These are phyloP conservation scores for Glycine tomentella DNA, from an alignment of 306 rosid species.

Conservation along the genomic window DNA sequence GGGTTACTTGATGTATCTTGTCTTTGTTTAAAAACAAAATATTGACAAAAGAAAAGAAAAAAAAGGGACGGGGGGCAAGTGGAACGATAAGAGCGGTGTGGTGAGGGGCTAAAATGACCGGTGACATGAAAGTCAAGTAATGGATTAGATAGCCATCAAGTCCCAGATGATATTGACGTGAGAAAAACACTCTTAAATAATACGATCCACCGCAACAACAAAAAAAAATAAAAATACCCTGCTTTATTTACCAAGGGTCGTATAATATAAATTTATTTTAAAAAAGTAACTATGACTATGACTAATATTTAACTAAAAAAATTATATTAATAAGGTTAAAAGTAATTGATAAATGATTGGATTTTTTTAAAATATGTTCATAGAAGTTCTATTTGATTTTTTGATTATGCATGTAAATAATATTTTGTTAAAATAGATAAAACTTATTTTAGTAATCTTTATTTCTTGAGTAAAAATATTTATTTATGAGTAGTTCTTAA, in stretches of 20 bases:
- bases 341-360: too few relatives aligned
- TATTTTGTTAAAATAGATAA: too few relatives aligned
- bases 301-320: background rate
- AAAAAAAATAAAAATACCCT: background rate
- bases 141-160: conserved; percentile 40
- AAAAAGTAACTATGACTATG: background rate
- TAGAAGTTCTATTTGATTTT: too few relatives aligned
- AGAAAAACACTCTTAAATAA: conserved; percentile 14
- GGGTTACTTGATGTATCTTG: background rate
- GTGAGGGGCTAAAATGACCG: conserved; percentile 32
- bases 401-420: too few relatives aligned
- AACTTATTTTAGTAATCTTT: too few relatives aligned
- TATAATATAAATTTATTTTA: background rate
- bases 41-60: background rate
- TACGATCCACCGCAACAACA: background rate
- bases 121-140: conserved; percentile 43
- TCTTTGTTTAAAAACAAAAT: conserved; percentile 24
- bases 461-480: too few relatives aligned
- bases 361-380: too few relatives aligned
- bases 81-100: conserved; percentile 41
- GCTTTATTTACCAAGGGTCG: background rate
- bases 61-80: background rate
- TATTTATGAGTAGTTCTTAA: too few relatives aligned
- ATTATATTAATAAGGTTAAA: too few relatives aligned
- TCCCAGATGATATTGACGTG: conserved; percentile 6